Percentiles rank a stretch among this genome's conserved stretches.
Conservation (phyloP, 2,329 filamentous ascomycete genomes). For the Gaeumannomyces sp. region DNA sequence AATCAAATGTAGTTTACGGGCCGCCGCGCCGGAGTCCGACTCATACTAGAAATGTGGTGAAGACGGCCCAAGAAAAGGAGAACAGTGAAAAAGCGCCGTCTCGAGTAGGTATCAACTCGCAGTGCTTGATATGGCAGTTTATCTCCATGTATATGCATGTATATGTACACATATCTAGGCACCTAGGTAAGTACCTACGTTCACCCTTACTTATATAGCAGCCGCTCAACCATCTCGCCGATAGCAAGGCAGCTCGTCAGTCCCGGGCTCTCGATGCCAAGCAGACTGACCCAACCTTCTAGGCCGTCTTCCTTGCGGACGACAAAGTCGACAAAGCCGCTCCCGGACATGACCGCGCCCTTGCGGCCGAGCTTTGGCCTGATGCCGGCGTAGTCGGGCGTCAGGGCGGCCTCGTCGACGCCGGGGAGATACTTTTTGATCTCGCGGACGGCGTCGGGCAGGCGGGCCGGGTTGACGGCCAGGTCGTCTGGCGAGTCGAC, state of each 20-base stretch:
- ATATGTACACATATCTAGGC: no score
- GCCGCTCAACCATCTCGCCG: conserved; percentile 61
- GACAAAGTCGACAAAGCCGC: conserved; percentile 77
- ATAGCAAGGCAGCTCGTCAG: conserved; percentile 84
- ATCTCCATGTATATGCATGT: no score
- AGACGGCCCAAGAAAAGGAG: neutral
- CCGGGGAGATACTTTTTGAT: conserved; percentile 75
- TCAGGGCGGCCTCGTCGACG: conserved; percentile 59
- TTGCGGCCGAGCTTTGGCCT: conserved; percentile 69
- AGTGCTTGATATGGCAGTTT: no score
- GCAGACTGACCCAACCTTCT: conserved; percentile 77
- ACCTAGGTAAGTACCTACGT: no score
- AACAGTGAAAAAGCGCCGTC: no score
- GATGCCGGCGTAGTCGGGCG: conserved; percentile 85
- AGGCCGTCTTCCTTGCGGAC: conserved; percentile 72
- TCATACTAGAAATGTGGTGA: neutral
- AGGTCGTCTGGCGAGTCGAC: conserved; percentile 65
- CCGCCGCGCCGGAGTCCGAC: no score
- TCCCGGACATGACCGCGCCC: conserved; percentile 40
- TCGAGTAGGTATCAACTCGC: no score
- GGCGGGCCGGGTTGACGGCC: conserved; percentile 55
- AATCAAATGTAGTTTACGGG: neutral
- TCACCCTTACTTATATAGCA: conserved; percentile 41
- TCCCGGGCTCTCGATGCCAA: conserved; percentile 92
- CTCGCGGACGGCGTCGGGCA: conserved; percentile 62